Conservation (phyloP, 2,329 filamentous ascomycete genomes). For the Diaporthe citri region DNA sequence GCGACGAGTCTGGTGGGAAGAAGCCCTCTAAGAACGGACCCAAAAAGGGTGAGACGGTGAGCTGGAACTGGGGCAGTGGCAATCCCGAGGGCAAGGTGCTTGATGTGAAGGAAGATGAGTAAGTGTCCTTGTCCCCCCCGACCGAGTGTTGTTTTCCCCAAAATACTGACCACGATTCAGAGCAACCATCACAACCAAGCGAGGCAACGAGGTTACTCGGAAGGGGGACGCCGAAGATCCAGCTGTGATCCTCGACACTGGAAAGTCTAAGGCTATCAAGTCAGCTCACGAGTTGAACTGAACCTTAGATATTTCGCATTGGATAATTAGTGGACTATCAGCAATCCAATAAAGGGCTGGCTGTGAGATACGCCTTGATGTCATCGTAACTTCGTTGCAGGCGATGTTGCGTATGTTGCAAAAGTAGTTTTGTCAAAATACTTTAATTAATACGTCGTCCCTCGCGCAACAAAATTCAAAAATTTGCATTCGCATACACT, state of each 20-base stretch:
- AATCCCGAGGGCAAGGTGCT: conserved; percentile 59
- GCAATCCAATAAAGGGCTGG: not conserved
- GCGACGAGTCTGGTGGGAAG: conserved; percentile 36
- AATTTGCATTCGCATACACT: not conserved
- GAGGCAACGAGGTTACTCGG: conserved; percentile 55
- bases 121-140: conserved; percentile 34
- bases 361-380: not conserved
- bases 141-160: not conserved
- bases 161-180: conserved; percentile 41
- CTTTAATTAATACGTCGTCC: not conserved
- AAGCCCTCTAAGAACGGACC: conserved; percentile 39
- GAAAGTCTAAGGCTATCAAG: conserved; percentile 58
- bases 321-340: not conserved
- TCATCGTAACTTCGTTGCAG: not conserved
- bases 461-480: not conserved
- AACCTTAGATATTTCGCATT: accelerated
- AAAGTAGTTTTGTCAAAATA: not conserved
- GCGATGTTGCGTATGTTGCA: not conserved
- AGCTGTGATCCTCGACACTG: conserved; percentile 57
- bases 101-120: conserved; percentile 59
- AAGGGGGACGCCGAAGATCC: conserved; percentile 57
- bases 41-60: conserved; percentile 55
- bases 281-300: conserved; percentile 55
- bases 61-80: conserved; percentile 60
- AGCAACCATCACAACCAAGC: conserved; percentile 55